Conservation (phyloP, 2,329 filamentous ascomycete genomes). For the Claviceps sp. region DNA sequence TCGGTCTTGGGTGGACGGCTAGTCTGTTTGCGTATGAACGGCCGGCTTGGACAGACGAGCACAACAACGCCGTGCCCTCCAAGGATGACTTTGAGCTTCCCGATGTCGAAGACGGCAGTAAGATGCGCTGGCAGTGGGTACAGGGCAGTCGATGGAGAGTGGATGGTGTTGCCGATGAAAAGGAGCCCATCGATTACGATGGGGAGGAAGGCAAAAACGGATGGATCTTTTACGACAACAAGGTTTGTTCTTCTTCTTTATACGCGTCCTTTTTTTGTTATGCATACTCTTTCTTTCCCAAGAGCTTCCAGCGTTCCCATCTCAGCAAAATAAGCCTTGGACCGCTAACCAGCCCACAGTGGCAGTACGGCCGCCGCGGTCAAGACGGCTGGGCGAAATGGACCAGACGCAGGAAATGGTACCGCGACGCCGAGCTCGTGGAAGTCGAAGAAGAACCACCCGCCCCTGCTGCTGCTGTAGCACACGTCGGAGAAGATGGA, state of each 20-base stretch:
- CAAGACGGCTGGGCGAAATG: constrained; percentile 89
- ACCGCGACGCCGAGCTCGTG: constrained; percentile 86
- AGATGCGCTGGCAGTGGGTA: constrained; percentile 61
- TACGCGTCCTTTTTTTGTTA: background rate
- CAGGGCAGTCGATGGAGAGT: constrained; percentile 76
- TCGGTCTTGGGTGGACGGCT: constrained; percentile 89
- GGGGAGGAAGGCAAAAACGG: constrained; percentile 53
- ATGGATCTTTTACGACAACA: constrained; percentile 98
- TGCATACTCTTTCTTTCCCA: background rate
- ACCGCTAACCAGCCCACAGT: constrained; percentile 35
- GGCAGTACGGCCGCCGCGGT: constrained; percentile 75
- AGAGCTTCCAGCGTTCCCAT: too few relatives aligned
- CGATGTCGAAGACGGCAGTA: constrained; percentile 45
- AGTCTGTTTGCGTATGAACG: constrained; percentile 85
- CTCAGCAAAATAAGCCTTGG: too few relatives aligned
- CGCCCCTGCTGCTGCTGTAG: constrained; percentile 3
- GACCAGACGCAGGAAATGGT: constrained; percentile 90
- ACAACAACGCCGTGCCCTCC: constrained; percentile 65
- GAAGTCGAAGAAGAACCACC: constrained; percentile 39
- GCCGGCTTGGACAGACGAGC: constrained; percentile 88
- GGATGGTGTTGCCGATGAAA: constrained; percentile 52
- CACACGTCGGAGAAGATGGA: constrained; percentile 26
- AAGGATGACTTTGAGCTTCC: constrained; percentile 57
- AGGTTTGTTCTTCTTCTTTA: constrained; percentile 30
- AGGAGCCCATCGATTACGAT: constrained; percentile 34